Conservation (phyloP, 2,329 filamentous ascomycete species). For the Colletotrichum liriopes region DNA sequence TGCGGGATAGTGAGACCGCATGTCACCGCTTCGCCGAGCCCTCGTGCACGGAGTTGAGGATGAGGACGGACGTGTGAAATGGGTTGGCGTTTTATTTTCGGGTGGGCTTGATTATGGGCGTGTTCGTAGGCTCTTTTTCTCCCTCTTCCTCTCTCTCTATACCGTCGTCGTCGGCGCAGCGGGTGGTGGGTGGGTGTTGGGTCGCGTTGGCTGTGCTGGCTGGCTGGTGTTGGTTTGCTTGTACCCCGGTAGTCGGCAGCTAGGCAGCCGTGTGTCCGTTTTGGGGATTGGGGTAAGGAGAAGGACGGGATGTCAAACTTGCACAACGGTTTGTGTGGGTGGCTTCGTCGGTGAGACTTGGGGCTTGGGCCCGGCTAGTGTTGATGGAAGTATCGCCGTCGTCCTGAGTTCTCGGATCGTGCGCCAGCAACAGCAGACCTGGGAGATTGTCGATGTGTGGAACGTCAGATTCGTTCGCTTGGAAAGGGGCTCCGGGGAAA, state of each 20-base stretch:
- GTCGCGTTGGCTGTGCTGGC: no score
- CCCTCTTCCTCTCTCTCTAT: neutral
- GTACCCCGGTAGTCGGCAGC: conserved; percentile 6
- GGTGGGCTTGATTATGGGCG: neutral
- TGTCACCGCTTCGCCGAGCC: conserved; percentile 35
- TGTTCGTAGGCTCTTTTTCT: neutral
- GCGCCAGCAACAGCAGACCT: neutral
- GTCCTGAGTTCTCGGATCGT: neutral
- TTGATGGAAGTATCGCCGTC: neutral
- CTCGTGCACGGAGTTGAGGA: conserved; percentile 3
- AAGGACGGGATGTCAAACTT: neutral
- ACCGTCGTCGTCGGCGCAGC: neutral
- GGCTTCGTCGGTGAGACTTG: neutral
- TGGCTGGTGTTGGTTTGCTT: neutral
- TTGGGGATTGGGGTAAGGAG: neutral
- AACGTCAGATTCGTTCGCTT: conserved; percentile 26
- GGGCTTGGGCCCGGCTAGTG: neutral
- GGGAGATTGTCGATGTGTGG: conserved; percentile 9
- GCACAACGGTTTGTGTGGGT: neutral
- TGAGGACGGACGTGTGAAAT: neutral
- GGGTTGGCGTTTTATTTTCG: neutral
- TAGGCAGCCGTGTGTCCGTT: conserved; percentile 1
- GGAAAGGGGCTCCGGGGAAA: neutral
- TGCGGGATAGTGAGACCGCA: conserved; percentile 38
- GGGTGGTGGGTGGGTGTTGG: neutral